Conservation (phyloP, 2,329 filamentous ascomycete species). For the Talaromyces sp. region DNA sequence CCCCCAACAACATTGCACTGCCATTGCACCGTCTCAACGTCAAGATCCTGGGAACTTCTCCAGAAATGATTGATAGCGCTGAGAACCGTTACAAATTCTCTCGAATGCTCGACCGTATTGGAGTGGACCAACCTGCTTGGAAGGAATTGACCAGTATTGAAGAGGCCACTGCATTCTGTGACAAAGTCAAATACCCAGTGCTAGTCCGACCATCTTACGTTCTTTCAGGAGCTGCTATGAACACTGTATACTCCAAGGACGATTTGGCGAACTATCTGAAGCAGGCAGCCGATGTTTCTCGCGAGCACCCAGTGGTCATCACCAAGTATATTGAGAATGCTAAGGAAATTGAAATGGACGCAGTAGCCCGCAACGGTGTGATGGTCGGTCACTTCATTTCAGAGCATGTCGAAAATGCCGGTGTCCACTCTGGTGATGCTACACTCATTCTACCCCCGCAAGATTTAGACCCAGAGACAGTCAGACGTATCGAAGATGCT, state of each 20-base stretch:
- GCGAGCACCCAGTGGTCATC: conserved; percentile 94
- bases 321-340: conserved; percentile 99
- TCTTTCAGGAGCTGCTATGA: conserved; percentile 95
- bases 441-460: conserved; percentile 93
- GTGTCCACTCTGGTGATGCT: conserved; percentile 96
- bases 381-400: conserved; percentile 96
- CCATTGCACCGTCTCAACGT: conserved; percentile 83
- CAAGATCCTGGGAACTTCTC: conserved; percentile 89
- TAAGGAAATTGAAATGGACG: conserved; percentile 99
- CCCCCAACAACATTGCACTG: conserved; percentile 94
- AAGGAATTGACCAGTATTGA: conserved; percentile 95
- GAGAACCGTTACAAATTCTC: conserved; percentile 99
- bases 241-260: conserved; percentile 94
- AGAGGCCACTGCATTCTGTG: conserved; percentile 81
- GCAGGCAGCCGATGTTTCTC: conserved; percentile 88
- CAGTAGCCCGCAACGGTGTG: conserved; percentile 81
- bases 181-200: conserved; percentile 85
- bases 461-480: conserved; percentile 83
- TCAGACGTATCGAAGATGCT: conserved; percentile 85
- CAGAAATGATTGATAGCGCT: conserved; percentile 97
- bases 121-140: conserved; percentile 94
- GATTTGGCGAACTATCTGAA: conserved; percentile 83
- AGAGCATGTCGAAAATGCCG: conserved; percentile 97
- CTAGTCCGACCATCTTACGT: conserved; percentile 95
- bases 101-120: conserved; percentile 91